These are phyloP conservation scores for Phytophthora cactorum DNA, from an alignment of 352 stramenopile genomes.

Conservation along the genomic window DNA sequence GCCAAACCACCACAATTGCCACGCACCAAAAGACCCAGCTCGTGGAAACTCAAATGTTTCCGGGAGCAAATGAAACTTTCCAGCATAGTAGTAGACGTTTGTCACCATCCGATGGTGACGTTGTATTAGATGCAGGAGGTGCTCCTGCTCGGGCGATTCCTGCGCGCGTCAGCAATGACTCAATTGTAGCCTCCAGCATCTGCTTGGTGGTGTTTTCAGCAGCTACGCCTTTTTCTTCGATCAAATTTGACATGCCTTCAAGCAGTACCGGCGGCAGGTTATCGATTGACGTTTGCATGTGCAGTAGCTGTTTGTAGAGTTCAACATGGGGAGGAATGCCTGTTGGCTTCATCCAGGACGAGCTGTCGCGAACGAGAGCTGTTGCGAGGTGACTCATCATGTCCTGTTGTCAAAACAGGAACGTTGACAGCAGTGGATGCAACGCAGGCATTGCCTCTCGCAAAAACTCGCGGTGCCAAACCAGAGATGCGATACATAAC, in stretches of 20 bases:
- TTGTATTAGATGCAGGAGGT: not conserved
- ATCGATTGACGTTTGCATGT: slow-evolving; percentile 16
- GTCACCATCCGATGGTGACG: not conserved
- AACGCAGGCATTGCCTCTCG: not conserved
- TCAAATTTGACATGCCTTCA: slow-evolving; percentile 2
- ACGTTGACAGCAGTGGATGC: slow-evolving; percentile 13
- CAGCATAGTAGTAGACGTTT: slow-evolving; percentile 12
- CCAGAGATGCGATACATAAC: slow-evolving; percentile 1
- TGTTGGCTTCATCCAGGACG: slow-evolving; percentile 10
- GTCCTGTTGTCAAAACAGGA: not conserved
- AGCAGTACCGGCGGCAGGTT: slow-evolving; percentile 14
- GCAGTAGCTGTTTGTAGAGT: slow-evolving; percentile 12
- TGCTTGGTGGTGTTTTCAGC: slow-evolving; percentile 14
- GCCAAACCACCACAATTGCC: slow-evolving; percentile 17
- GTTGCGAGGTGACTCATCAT: not conserved
- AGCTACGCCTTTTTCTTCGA: slow-evolving; percentile 12
- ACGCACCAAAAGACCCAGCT: slow-evolving; percentile 13
- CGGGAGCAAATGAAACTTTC: slow-evolving; percentile 18
- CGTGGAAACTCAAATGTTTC: slow-evolving; percentile 17
- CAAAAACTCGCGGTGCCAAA: slow-evolving; percentile 2
- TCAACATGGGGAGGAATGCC: slow-evolving; percentile 19
- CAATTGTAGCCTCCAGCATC: slow-evolving; percentile 9
- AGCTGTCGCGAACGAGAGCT: not conserved
- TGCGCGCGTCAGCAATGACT: not conserved
- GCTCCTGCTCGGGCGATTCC: not conserved